Conservation (phyloP, 2,329 filamentous ascomycete species). For the Ophiosphaerella korrae region DNA sequence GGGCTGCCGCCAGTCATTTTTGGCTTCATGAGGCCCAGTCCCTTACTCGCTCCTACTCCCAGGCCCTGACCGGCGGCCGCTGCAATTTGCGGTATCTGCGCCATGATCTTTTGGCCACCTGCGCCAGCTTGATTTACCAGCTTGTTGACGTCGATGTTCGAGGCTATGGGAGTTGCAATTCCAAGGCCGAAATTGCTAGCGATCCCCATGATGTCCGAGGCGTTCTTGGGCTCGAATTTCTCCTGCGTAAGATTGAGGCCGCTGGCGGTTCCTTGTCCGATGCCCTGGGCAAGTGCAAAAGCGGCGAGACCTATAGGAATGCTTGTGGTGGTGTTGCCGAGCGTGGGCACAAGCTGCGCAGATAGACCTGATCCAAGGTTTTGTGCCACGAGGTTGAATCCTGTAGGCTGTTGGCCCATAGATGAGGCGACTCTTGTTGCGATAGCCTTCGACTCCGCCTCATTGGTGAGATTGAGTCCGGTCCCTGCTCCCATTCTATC, state of each 20-base stretch:
- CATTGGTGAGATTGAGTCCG: slow-evolving; percentile 32
- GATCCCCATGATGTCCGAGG: slow-evolving; percentile 22
- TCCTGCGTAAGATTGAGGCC: slow-evolving; percentile 30
- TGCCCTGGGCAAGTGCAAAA: slow-evolving; percentile 34
- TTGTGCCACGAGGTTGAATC: slow-evolving; percentile 30
- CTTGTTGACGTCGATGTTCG: slow-evolving; percentile 25
- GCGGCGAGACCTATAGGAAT: slow-evolving; percentile 23
- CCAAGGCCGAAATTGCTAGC: slow-evolving; percentile 37
- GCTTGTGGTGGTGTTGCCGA: slow-evolving; percentile 4
- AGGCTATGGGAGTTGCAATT: slow-evolving; percentile 27
- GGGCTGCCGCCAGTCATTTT: neutral
- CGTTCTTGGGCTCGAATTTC: slow-evolving; percentile 21
- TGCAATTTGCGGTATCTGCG: slow-evolving; percentile 31
- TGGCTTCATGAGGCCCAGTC: slow-evolving; percentile 17
- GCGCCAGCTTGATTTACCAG: slow-evolving; percentile 20
- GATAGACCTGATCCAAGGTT: slow-evolving; percentile 32
- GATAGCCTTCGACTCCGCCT: slow-evolving; percentile 17
- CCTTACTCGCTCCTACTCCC: slow-evolving; percentile 33
- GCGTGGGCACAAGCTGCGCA: slow-evolving; percentile 23
- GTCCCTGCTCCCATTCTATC: slow-evolving; percentile 33
- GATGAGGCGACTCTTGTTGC: slow-evolving; percentile 25
- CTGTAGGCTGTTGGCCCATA: slow-evolving; percentile 27
- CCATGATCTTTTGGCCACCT: slow-evolving; percentile 8
- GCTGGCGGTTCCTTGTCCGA: slow-evolving; percentile 32
- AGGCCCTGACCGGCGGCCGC: slow-evolving; percentile 32